Conservation (phyloP, 2,329 filamentous ascomycete genomes). For the Clonostachys rosea region DNA sequence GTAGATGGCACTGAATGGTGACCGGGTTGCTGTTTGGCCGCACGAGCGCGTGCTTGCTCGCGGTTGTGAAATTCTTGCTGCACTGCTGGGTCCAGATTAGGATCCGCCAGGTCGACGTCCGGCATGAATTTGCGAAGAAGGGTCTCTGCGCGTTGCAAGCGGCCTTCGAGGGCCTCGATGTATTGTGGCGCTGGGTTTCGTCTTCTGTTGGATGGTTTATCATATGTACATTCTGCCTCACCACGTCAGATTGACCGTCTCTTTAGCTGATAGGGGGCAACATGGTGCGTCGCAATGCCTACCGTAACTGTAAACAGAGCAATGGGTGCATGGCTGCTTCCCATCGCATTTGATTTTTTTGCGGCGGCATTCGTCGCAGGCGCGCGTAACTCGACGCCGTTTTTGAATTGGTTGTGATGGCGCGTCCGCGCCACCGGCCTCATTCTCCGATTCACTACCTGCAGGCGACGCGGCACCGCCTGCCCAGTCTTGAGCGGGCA, state of each 20-base stretch:
- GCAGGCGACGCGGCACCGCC: slow-evolving; percentile 29
- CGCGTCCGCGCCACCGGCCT: slow-evolving; percentile 28
- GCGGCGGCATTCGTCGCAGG: slow-evolving; percentile 76
- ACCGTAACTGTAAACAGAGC: slow-evolving; percentile 98
- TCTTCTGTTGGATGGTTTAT: slow-evolving; percentile 87
- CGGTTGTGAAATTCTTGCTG: slow-evolving; percentile 62
- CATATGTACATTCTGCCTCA: slow-evolving; percentile 85
- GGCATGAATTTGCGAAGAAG: slow-evolving; percentile 77
- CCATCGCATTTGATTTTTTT: slow-evolving; percentile 89
- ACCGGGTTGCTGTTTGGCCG: slow-evolving; percentile 13
- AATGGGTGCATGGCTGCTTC: slow-evolving; percentile 89
- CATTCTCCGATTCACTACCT: slow-evolving; percentile 36
- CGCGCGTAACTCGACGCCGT: slow-evolving; percentile 71
- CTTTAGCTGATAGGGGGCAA: background rate
- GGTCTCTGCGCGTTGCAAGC: slow-evolving; percentile 77
- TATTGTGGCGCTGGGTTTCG: slow-evolving; percentile 91
- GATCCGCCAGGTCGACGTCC: slow-evolving; percentile 80
- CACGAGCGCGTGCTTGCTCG: slow-evolving; percentile 43
- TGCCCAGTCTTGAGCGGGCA: slow-evolving; percentile 21
- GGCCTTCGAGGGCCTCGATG: slow-evolving; percentile 81
- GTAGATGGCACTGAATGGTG: background rate
- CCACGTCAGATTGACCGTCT: background rate
- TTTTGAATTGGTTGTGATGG: slow-evolving; percentile 65
- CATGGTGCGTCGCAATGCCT: slow-evolving; percentile 19
- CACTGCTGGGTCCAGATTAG: slow-evolving; percentile 72